These are phyloP conservation scores for Melastoma malabathricum DNA, from an alignment of 345 rosid genomes.

Conservation along the genomic window DNA sequence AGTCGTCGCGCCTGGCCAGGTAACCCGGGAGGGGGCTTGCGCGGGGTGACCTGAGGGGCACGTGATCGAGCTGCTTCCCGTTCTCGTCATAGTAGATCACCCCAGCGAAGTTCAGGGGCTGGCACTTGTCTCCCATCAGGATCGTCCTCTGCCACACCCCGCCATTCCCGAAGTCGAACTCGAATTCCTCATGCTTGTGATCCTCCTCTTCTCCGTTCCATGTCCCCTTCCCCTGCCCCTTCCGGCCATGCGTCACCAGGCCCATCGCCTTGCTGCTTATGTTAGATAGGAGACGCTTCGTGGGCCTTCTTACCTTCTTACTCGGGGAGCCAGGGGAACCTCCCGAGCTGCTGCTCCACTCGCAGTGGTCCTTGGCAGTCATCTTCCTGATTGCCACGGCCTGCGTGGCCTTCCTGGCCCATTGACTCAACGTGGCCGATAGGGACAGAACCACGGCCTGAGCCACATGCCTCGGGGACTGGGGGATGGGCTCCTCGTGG, in stretches of 20 bases:
- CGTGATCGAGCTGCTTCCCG: conserved; percentile 46
- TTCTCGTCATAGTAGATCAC: conserved; percentile 63
- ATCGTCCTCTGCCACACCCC: conserved; percentile 86
- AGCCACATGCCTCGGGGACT: too few relatives aligned
- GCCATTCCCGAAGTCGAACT: conserved; percentile 45
- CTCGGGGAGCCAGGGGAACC: too few relatives aligned
- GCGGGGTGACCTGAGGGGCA: conserved; percentile 70
- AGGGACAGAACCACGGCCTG: too few relatives aligned
- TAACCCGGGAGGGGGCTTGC: conserved; percentile 47
- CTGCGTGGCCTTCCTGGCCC: too few relatives aligned
- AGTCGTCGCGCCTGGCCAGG: background rate
- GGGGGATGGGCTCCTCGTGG: too few relatives aligned
- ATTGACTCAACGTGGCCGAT: too few relatives aligned
- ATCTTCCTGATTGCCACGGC: too few relatives aligned
- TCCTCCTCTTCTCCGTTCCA: conserved; percentile 24
- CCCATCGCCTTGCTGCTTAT: background rate
- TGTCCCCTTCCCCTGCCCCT: conserved; percentile 24
- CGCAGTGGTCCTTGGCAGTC: too few relatives aligned
- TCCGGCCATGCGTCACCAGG: conserved; percentile 13
- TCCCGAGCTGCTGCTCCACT: too few relatives aligned
- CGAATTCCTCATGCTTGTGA: conserved; percentile 28
- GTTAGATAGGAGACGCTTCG: background rate
- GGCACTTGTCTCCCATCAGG: conserved; percentile 90
- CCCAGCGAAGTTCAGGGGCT: conserved; percentile 87
- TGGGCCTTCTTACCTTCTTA: background rate